These are phyloP conservation scores for Penicillium griseofulvum DNA, from an alignment of 2,329 filamentous ascomycete species.

Conservation along the genomic window DNA sequence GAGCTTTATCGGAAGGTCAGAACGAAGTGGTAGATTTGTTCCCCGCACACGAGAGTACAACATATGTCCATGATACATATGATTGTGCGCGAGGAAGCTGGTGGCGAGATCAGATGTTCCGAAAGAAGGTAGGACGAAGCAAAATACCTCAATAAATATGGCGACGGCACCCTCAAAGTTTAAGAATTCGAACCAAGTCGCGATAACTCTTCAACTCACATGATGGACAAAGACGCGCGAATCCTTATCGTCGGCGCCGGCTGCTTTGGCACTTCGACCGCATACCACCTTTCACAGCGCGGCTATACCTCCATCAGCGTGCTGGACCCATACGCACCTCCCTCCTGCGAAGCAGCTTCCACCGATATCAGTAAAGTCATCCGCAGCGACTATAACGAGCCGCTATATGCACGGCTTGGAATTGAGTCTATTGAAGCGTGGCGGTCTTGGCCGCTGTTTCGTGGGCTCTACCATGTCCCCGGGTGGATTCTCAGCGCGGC, in stretches of 20 bases:
- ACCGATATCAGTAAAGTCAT: constrained; percentile 25
- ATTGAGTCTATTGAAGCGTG: constrained; percentile 16
- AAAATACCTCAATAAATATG: constrained; percentile 9
- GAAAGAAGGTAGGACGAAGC: neutral
- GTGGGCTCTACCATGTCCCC: constrained; percentile 17
- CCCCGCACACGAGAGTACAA: neutral
- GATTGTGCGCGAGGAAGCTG: constrained; percentile 1
- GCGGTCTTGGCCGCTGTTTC: constrained; percentile 11
- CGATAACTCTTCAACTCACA: neutral
- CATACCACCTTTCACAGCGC: constrained; percentile 11
- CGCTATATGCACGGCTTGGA: constrained; percentile 20
- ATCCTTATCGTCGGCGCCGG: constrained; percentile 13
- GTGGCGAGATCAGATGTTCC: neutral
- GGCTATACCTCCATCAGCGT: constrained; percentile 9
- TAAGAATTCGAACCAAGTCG: neutral
- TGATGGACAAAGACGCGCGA: constrained; percentile 1
- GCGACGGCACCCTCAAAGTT: neutral
- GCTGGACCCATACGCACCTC: constrained; percentile 9
- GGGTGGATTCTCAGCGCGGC: constrained; percentile 19
- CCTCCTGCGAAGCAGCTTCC: constrained; percentile 19
- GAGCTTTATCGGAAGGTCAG: constrained; percentile 3
- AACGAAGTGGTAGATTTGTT: neutral
- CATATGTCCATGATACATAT: neutral
- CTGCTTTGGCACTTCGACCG: constrained; percentile 11
- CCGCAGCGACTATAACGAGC: constrained; percentile 21